Evolutionary conservation across 73 alveolate species (phyloP).

Genomic region (Tetrahymena thermophila): DNA sequence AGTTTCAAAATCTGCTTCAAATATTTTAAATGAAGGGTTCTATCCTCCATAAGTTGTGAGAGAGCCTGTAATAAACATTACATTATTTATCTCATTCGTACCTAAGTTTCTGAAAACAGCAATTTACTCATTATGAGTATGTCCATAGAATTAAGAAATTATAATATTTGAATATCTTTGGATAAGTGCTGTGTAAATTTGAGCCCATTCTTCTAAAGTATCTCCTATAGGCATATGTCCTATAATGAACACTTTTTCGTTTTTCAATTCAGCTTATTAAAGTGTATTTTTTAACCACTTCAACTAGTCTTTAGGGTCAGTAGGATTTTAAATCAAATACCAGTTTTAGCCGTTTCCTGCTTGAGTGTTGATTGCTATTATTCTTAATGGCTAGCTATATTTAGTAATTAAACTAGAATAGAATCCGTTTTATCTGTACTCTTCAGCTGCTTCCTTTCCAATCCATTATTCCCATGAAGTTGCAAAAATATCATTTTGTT

Average conservation of each 20-base stretch:
- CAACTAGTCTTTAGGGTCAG: constrained; percentile 29
- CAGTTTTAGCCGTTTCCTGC: constrained; percentile 35
- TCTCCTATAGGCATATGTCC: constrained; percentile 36
- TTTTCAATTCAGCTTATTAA: constrained; percentile 2
- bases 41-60: constrained; percentile 18
- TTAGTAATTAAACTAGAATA: not conserved
- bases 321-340: constrained; percentile 32
- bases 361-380: constrained; percentile 35
- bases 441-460: constrained; percentile 38
- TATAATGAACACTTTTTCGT: constrained; percentile 20
- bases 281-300: constrained; percentile 22
- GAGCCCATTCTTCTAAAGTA: constrained; percentile 37
- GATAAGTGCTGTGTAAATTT: constrained; percentile 26
- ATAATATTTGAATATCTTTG: constrained; percentile 20
- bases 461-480: constrained; percentile 37
- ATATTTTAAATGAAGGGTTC: constrained; percentile 23
- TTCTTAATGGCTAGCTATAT: constrained; percentile 1
- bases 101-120: constrained; percentile 1
- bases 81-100: constrained; percentile 8
- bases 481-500: constrained; percentile 8
- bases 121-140: constrained; percentile 35
- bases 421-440: constrained; percentile 21
- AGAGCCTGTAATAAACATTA: constrained; percentile 23
- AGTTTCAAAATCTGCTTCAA: constrained; percentile 24
- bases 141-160: constrained; percentile 32